Evolutionary conservation across 2,329 filamentous ascomycete genomes (phyloP).

Genomic region (Talaromyces sp.): DNA sequence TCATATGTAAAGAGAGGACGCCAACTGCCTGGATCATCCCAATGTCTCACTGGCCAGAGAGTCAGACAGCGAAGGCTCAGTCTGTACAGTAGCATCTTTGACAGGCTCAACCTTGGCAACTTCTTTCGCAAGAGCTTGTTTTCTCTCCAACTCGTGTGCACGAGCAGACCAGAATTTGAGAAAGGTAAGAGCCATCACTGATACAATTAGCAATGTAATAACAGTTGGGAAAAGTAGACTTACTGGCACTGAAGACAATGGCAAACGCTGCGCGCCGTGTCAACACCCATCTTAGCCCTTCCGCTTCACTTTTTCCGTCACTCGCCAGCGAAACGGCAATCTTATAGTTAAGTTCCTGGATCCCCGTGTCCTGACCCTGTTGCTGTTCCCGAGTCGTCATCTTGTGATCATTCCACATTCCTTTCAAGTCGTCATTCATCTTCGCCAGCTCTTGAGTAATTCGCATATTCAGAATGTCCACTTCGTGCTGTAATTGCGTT

Average conservation of each 20-base stretch:
- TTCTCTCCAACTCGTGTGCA: constrained; percentile 34
- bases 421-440: constrained; percentile 87
- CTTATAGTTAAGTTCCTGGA: constrained; percentile 94
- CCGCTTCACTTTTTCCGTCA: constrained; percentile 87
- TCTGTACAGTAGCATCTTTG: constrained; percentile 19
- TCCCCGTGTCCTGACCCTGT: constrained; percentile 76
- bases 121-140: constrained; percentile 33
- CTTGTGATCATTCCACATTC: constrained; percentile 92
- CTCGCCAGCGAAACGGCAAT: constrained; percentile 88
- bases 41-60: constrained; percentile 19
- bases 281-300: constrained; percentile 82
- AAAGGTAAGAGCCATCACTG: constrained; percentile 49
- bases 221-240: constrained; percentile 21
- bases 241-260: constrained; percentile 51
- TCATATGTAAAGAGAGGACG: neutral
- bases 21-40: constrained; percentile 10
- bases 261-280: constrained; percentile 62
- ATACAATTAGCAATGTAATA: neutral
- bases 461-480: constrained; percentile 84
- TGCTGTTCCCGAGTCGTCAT: constrained; percentile 90
- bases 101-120: constrained; percentile 25
- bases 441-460: constrained; percentile 77
- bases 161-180: constrained; percentile 45
- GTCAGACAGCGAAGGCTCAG: constrained; percentile 16
- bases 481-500: constrained; percentile 84